Percentiles rank a stretch among this genome's conserved stretches.
Evolutionary conservation across 176 grass and related monocot genomes (phyloP).

Genomic region (Aegilops tauschii): DNA sequence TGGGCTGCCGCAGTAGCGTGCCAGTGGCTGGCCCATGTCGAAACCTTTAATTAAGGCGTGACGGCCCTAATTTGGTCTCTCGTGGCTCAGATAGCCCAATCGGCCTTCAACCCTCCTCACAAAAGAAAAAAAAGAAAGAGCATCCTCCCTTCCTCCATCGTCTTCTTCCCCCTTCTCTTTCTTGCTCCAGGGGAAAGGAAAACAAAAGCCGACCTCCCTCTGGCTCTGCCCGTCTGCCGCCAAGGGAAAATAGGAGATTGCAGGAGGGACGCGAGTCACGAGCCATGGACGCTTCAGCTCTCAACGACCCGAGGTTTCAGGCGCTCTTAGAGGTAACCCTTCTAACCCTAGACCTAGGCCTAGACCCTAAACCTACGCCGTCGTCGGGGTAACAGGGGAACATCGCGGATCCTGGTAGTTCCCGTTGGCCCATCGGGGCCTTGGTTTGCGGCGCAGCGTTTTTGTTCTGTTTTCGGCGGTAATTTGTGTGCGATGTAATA

Average conservation of each 20-base stretch:
- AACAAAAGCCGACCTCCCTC: neutral
- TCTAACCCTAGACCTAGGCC: neutral
- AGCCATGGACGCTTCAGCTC: slow-evolving; percentile 37
- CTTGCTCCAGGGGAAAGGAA: neutral
- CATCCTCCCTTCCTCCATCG: neutral
- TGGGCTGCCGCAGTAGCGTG: no score
- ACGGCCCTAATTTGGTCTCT: no score
- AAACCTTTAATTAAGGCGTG: no score
- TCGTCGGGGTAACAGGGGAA: neutral
- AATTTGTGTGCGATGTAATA: neutral
- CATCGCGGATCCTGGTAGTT: neutral
- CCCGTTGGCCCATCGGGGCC: neutral
- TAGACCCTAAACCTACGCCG: neutral
- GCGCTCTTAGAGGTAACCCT: slow-evolving; percentile 31
- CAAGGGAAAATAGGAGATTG: neutral
- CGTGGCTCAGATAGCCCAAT: neutral
- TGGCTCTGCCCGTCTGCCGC: neutral
- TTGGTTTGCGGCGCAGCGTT: neutral
- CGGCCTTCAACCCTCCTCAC: neutral
- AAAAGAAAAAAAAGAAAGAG: neutral
- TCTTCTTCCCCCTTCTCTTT: slow-evolving; percentile 3
- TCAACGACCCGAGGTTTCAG: slow-evolving; percentile 15
- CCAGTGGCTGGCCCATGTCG: no score
- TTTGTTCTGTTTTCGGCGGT: neutral
- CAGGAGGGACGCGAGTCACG: neutral